These are phyloP conservation scores for Xylariomycetidae sp. DNA, from an alignment of 2,329 filamentous ascomycete genomes.

Conservation along the genomic window DNA sequence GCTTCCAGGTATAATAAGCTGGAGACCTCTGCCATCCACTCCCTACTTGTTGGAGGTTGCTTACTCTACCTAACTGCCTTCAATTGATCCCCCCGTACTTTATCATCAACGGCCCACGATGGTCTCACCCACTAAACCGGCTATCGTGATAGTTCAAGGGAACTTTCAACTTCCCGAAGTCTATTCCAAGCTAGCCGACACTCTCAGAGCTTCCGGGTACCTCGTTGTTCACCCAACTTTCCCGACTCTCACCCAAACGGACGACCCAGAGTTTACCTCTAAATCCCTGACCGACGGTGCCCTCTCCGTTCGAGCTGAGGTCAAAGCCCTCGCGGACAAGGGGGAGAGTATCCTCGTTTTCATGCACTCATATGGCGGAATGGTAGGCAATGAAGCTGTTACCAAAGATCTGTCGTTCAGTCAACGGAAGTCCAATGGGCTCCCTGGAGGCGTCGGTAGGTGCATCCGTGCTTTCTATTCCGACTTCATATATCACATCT, in stretches of 20 bases:
- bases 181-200: slow-evolving; percentile 8
- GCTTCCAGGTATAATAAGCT: too few relatives aligned
- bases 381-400: slow-evolving; percentile 9
- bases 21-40: too few relatives aligned
- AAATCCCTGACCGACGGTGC: slow-evolving; percentile 8
- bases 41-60: too few relatives aligned
- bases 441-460: slow-evolving; percentile 7
- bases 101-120: too few relatives aligned
- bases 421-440: slow-evolving; percentile 2
- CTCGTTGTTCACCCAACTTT: slow-evolving; percentile 8
- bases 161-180: slow-evolving; percentile 14
- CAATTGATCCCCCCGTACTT: too few relatives aligned
- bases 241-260: slow-evolving; percentile 9
- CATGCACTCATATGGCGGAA: slow-evolving; percentile 10
- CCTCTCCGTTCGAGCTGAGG: slow-evolving; percentile 3
- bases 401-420: slow-evolving; percentile 4
- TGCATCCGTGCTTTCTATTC: too few relatives aligned
- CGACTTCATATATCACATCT: too few relatives aligned
- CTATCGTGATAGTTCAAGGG: slow-evolving; percentile 10
- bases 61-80: too few relatives aligned
- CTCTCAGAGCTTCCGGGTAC: slow-evolving; percentile 7
- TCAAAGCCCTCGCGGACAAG: slow-evolving; percentile 6
- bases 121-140: slow-evolving; percentile 9
- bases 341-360: slow-evolving; percentile 5
- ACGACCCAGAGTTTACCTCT: slow-evolving; percentile 9